A percentile compares a stretch with the other conserved stretches of the same genome.
Evolutionary conservation across 225 moss, liverwort and hornwort species (phyloP).

Genomic region (Antitrichia curtipendula): DNA sequence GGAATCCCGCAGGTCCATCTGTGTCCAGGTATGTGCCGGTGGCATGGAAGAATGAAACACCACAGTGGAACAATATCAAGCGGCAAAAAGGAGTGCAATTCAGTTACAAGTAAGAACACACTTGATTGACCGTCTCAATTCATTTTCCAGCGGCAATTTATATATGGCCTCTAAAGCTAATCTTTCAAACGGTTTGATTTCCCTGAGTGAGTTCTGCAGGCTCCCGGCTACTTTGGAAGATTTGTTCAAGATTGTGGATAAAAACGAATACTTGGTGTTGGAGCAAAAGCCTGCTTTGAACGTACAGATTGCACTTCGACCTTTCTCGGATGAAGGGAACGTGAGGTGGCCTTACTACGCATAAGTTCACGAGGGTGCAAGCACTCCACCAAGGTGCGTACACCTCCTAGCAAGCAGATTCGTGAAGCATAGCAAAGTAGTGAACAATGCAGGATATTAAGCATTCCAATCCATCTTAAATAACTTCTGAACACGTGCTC

Average conservation of each 20-base stretch:
- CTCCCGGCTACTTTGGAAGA: background rate
- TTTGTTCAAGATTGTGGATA: background rate
- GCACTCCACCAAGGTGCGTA: background rate
- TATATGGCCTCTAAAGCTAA: background rate
- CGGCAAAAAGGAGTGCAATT: too few species aligned
- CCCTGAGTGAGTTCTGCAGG: background rate
- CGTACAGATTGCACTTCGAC: slow-evolving; percentile 19
- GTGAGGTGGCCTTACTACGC: slow-evolving; percentile 53
- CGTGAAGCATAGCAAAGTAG: too few species aligned
- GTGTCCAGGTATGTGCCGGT: too few species aligned
- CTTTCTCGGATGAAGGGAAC: slow-evolving; percentile 31
- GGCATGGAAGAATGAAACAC: too few species aligned
- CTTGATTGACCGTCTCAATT: background rate
- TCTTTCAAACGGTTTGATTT: too few species aligned
- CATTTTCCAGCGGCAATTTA: too few species aligned
- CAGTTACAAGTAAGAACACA: too few species aligned
- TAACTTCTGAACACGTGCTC: background rate
- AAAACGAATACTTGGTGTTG: background rate
- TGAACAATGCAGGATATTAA: too few species aligned
- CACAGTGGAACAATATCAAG: too few species aligned
- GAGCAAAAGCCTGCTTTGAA: background rate
- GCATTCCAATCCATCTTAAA: background rate
- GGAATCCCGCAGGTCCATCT: too few species aligned
- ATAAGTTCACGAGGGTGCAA: background rate
- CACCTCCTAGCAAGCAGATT: background rate